Base-by-base conservation (phyloP, 2,329 filamentous ascomycete species). In the Lasiodiplodia hormozganensis region DNA sequence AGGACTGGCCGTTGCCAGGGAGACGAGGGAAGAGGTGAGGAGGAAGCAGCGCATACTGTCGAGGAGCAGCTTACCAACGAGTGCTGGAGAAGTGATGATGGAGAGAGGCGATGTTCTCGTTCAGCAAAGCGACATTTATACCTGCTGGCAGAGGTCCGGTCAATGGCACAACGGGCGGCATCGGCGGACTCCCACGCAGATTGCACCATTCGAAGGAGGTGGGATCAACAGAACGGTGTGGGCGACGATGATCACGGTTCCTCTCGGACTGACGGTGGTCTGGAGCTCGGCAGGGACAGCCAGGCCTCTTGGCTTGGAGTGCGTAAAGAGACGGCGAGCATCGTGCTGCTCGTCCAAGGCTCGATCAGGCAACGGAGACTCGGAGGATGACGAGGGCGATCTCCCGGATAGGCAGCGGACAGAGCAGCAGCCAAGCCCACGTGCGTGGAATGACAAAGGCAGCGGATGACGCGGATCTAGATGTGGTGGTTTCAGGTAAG, bases 251-350 rank as follows among this genome's bases (percentile, higher is more conserved):
- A 47, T 43, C 56, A 47, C 38, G 21, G 18, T 62, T 43, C 7
- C 34, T 51, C 58, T 62, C 43, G 58, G 58, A 28, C 49, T 18
- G 43, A 51, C 58, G 36, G 36, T 62, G 28, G 28, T 21, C 21
- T 18, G 7, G 28, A 36, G 18, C 18, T 28, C 28, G 5, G 28
- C 28, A 28, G 28, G 28, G 28, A 28, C 28, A 28, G 28, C 28
- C 31, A 34, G 8, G 31, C 31, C 6, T 47, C 40, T 14, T 62
- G 58, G 12, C 57, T 16, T n/a, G 34, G 21, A n/a, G 23, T 38
- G 28, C 53, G 31, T 34, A 34, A 36, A 57, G 53, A 14, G 53
- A 36, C 18, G 28, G 10, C 3, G 53, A n/a, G 28, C 16, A 18
- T 18, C 31, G 36, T 57, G 28, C 53, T 57, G 10, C n/a, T 21